Evolutionary conservation across 345 rosid genomes (phyloP).

Genomic region (Balakata baccata): DNA sequence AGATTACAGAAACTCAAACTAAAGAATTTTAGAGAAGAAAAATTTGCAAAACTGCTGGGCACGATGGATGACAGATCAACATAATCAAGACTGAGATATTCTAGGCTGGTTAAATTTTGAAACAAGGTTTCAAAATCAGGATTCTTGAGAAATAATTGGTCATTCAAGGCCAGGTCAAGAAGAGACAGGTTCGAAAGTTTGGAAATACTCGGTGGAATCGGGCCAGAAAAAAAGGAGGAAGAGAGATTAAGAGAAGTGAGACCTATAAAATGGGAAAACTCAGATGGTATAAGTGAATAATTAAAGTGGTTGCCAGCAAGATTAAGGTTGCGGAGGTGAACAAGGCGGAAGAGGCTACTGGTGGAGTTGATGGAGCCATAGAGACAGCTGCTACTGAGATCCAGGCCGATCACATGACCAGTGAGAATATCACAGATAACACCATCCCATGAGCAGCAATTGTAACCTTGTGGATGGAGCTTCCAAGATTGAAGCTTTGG

Average conservation of each 20-base stretch:
- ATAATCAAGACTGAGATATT: neutral
- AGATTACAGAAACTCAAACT: neutral
- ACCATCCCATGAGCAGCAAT: constrained; percentile 8
- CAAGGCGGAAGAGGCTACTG: neutral
- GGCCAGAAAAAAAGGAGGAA: neutral
- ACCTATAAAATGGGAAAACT: neutral
- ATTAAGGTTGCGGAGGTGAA: neutral
- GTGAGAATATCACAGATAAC: neutral
- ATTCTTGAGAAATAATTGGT: neutral
- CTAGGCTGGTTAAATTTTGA: neutral
- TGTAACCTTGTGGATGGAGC: neutral
- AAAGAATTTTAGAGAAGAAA: neutral
- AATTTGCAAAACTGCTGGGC: neutral
- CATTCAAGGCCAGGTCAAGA: neutral
- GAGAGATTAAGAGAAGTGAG: constrained; percentile 11
- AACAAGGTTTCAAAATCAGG: neutral
- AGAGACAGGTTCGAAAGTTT: neutral
- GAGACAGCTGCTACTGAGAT: neutral
- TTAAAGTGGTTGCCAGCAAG: constrained; percentile 5
- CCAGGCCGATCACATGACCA: neutral
- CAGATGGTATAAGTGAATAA: neutral
- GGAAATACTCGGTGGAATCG: neutral
- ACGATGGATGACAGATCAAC: neutral
- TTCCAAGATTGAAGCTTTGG: neutral
- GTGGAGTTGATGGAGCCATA: neutral